These are phyloP conservation scores for Dalbergia oliveri DNA, from an alignment of 306 rosid species.

Conservation along the genomic window DNA sequence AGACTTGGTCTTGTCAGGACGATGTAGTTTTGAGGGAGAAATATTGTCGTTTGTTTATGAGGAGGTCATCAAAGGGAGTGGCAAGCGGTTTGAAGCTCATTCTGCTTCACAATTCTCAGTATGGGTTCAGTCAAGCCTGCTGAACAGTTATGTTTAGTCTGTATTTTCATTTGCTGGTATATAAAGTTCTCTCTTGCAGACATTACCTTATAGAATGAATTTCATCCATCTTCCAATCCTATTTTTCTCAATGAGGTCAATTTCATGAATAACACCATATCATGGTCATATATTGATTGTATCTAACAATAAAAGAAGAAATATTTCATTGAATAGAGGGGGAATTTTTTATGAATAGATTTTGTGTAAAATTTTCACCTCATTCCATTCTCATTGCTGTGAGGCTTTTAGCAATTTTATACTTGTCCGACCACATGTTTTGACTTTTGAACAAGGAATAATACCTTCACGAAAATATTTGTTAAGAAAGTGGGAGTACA, in stretches of 20 bases:
- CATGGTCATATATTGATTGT: too few relatives aligned
- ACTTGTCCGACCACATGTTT: neutral
- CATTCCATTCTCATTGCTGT: too few relatives aligned
- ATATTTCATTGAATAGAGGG: too few relatives aligned
- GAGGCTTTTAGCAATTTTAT: neutral
- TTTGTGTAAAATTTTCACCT: too few relatives aligned
- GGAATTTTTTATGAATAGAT: too few relatives aligned
- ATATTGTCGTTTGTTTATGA: conserved; percentile 50
- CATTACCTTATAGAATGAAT: neutral
- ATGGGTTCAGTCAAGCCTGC: conserved; percentile 49
- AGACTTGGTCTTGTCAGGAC: conserved; percentile 71
- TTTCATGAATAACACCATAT: too few relatives aligned
- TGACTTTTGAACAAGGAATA: neutral
- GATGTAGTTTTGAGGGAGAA: conserved; percentile 62
- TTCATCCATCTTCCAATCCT: neutral
- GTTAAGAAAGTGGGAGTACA: conserved; percentile 40
- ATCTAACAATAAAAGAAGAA: too few relatives aligned
- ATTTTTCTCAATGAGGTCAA: too few relatives aligned
- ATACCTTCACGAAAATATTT: neutral
- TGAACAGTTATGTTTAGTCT: conserved; percentile 37
- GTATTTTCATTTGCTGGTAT: conserved; percentile 2
- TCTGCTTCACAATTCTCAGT: conserved; percentile 75
- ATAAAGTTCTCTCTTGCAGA: neutral
- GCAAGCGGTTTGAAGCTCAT: conserved; percentile 88
- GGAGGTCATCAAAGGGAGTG: conserved; percentile 56